Evolutionary conservation across 2,329 filamentous ascomycete species (phyloP), one percentile per base, ranked within the genome.

Genomic region (Clarireedia hainanense): DNA sequence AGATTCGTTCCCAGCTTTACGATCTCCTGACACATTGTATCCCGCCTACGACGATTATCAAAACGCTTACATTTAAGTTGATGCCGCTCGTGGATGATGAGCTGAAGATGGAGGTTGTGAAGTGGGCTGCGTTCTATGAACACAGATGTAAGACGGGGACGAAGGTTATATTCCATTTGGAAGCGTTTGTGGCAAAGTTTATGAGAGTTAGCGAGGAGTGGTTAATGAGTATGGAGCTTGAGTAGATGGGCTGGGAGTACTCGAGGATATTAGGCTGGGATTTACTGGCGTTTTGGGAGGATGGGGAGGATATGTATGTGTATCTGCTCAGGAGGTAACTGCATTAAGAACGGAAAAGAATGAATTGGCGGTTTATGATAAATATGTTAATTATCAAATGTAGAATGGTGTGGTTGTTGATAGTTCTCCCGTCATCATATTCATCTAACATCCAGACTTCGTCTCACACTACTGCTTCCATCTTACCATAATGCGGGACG

Each of bases 171-270:
- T 99, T 99, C 73, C 95, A 99, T 68, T 76, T 99, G 4, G 95
- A 99, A 73, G 94, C 94, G 3, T 99, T 99, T 72, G 94, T 99
- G 57, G 92, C 92, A 57, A 97, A 96, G 75, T 96, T 97, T 70
- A 97, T 99, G 92, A 83, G 92, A 64, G 83, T 97, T 63, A 81
- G 92, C 61, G 94, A 99, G 76, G 92, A 91, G 84, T 95, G 84
- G 68, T 72, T 86, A 56, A 92, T 95, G 88, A 89, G 85, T 61
- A 91, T 94, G 85, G 88, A 91, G 57, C 80, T 83, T 62, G 80
- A 63, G 53, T 39, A 42, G 52, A 45, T 26, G 17, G 10, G 46
- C 12, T 15, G 24, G 6, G 20, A 2, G 20, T 20, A 9, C 6
- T 4, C 20, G 6, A 6, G 23, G 5, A 15, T 12, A 34, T 12